Evolutionary conservation across 208 protist genomes (phyloP).

Genomic region (Zelonia costaricensis): DNA sequence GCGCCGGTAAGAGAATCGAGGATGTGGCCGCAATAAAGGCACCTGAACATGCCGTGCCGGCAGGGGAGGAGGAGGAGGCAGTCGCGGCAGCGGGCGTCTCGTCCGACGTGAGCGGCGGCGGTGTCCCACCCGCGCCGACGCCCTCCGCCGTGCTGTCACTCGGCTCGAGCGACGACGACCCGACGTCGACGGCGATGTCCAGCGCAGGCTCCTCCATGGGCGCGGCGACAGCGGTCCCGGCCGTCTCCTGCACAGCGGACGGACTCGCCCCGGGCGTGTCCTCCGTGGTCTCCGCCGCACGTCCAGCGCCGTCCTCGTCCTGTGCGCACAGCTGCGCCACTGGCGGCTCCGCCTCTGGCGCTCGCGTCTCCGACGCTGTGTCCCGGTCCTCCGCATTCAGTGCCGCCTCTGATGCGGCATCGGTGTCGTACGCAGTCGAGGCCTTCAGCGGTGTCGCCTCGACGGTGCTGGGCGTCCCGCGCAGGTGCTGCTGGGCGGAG

Average conservation of each 20-base stretch:
- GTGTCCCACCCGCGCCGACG: neutral
- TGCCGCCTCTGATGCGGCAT: neutral
- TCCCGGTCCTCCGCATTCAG: neutral
- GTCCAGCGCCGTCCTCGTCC: neutral
- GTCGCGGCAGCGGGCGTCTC: neutral
- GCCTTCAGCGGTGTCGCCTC: too few species aligned
- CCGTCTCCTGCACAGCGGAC: neutral
- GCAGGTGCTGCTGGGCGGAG: too few species aligned
- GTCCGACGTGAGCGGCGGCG: neutral
- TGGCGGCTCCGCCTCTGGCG: too few species aligned
- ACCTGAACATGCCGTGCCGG: neutral
- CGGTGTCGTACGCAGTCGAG: too few species aligned
- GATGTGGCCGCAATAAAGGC: too few species aligned
- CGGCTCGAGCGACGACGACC: neutral
- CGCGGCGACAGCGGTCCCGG: neutral
- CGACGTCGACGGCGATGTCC: neutral
- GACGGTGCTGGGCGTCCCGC: too few species aligned
- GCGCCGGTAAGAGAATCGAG: too few species aligned
- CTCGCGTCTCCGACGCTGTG: too few species aligned
- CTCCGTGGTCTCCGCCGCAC: neutral
- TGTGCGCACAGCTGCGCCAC: too few species aligned
- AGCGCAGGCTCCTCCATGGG: neutral
- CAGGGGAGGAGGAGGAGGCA: slow-evolving; percentile 1
- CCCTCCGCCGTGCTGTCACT: neutral
- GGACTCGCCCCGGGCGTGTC: neutral